Conservation (phyloP, 352 stramenopile genomes). For the Globisporangium emineosum region DNA sequence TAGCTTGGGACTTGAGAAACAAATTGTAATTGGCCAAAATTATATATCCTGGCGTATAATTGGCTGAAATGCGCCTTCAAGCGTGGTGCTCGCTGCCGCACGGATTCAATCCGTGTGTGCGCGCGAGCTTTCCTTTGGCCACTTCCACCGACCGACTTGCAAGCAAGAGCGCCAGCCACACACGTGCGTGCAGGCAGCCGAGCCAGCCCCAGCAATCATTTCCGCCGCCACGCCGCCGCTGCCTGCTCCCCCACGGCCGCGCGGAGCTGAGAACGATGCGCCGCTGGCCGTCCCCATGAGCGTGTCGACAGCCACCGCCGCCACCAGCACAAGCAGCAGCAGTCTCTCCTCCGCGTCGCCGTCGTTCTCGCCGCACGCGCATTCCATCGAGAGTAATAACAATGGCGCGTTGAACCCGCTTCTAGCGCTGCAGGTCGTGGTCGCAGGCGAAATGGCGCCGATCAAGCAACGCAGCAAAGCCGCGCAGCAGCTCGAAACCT, state of each 20-base stretch:
- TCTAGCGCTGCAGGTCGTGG: constrained; percentile 38
- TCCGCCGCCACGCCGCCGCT: constrained; percentile 9
- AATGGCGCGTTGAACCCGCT: constrained; percentile 34
- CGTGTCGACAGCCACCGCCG: background rate
- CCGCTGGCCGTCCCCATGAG: constrained; percentile 7
- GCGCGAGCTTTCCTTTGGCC: constrained; percentile 1
- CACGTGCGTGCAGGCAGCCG: constrained; percentile 1
- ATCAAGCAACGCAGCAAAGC: constrained; percentile 42
- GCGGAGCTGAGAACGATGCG: constrained; percentile 19
- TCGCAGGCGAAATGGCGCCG: constrained; percentile 30
- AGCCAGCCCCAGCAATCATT: constrained; percentile 14
- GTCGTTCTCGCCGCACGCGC: constrained; percentile 10
- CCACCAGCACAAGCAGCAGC: background rate
- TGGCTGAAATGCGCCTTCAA: background rate
- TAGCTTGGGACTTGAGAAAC: background rate
- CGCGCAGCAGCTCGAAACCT: constrained; percentile 40
- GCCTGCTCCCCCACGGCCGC: constrained; percentile 12
- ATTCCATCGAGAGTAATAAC: background rate
- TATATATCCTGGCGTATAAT: background rate
- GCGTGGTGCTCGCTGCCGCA: background rate
- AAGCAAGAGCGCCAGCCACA: constrained; percentile 5
- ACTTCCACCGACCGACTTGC: background rate
- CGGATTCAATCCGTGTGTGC: background rate
- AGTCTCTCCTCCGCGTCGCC: constrained; percentile 18
- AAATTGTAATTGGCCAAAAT: background rate